Evolutionary conservation across 345 rosid species (phyloP).

Genomic region (Hypericum androsaemum): DNA sequence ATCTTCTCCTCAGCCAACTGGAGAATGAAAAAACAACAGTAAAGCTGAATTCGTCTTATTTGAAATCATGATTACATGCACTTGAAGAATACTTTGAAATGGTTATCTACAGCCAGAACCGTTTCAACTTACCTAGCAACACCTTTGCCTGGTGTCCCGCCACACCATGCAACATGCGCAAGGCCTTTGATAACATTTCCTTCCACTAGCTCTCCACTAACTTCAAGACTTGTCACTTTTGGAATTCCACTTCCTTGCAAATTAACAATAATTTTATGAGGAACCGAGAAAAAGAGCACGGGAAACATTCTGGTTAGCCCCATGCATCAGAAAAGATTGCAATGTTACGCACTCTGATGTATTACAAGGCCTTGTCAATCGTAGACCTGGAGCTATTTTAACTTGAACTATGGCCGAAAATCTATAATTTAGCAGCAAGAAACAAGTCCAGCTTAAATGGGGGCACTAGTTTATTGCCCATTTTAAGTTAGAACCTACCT

Average conservation of each 20-base stretch:
- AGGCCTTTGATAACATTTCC: constrained; percentile 62
- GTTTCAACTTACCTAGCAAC: constrained; percentile 58
- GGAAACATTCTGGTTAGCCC: too few relatives aligned
- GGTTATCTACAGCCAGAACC: background rate
- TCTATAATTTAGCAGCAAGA: too few relatives aligned
- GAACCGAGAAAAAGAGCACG: too few relatives aligned
- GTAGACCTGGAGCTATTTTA: too few relatives aligned
- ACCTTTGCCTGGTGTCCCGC: constrained; percentile 90
- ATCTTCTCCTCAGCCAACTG: constrained; percentile 92
- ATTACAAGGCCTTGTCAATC: too few relatives aligned
- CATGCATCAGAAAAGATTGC: too few relatives aligned
- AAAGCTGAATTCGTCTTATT: background rate
- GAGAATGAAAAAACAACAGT: constrained; percentile 12
- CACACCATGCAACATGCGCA: constrained; percentile 93
- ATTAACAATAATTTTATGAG: constrained; percentile 8
- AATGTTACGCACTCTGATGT: too few relatives aligned
- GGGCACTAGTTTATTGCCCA: too few relatives aligned
- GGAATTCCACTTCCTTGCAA: constrained; percentile 80
- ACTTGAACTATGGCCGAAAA: too few relatives aligned
- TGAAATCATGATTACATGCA: background rate
- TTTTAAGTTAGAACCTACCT: constrained; percentile 32
- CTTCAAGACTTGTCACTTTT: constrained; percentile 82
- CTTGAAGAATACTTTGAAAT: constrained; percentile 8
- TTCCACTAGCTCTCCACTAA: constrained; percentile 74
- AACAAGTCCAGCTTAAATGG: too few relatives aligned